Conservation (phyloP, 2,329 filamentous ascomycete genomes). For the Sordariomycetes sp. region DNA sequence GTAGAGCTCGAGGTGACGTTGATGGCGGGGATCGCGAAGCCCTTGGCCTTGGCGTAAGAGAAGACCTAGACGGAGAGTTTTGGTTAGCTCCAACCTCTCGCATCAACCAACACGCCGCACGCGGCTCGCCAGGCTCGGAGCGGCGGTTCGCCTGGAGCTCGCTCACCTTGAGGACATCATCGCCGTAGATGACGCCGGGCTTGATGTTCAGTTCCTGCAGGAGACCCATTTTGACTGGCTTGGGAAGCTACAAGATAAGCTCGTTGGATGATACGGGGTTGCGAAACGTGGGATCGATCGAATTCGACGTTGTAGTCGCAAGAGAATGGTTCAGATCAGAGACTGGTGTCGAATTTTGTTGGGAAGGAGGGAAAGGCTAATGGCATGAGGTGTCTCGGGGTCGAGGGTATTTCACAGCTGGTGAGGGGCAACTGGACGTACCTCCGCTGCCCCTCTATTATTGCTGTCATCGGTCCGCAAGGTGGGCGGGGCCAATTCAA, state of each 20-base stretch:
- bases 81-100: neutral
- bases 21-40: conserved; percentile 81
- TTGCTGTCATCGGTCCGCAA: neutral
- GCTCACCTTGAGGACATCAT: conserved; percentile 32
- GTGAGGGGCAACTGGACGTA: neutral
- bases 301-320: neutral
- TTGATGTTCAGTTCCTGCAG: conserved; percentile 30
- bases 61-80: conserved; percentile 45
- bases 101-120: neutral
- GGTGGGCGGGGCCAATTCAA: neutral
- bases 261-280: neutral
- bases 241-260: neutral
- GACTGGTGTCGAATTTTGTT: neutral
- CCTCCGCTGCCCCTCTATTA: neutral
- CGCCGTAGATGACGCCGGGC: conserved; percentile 42
- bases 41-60: conserved; percentile 78
- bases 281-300: neutral
- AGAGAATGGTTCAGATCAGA: neutral
- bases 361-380: neutral
- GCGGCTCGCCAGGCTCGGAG: neutral
- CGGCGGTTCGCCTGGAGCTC: neutral
- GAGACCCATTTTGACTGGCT: conserved; percentile 2
- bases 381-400: neutral
- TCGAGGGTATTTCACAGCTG: conserved; percentile 2
- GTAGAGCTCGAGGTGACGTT: conserved; percentile 89